Base-by-base conservation (phyloP, 75 land plant species). In the Pinus tabuliformis region DNA sequence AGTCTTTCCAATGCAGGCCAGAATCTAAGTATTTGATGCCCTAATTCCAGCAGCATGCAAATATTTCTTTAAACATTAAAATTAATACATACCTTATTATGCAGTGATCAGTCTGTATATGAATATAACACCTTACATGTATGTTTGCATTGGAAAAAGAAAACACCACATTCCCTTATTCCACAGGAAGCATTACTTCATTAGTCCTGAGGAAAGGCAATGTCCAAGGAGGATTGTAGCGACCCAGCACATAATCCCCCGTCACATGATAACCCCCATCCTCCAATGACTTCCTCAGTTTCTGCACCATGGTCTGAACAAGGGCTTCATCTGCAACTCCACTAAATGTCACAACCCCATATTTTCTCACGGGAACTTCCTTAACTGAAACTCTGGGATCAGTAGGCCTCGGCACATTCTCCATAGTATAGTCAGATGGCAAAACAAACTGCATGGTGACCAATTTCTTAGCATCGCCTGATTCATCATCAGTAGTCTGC, bases 161-260 rank as follows among this genome's bases (percentile, higher is more conserved):
- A 71, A 78, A 78, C 49, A 60, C 4, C 22, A 24, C 12, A 78
- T 17, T 11, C 70, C 12, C 56, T 83, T 83, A 94, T 79, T 90
- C 88, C 8, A 95, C 77, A 17, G 98, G 99, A 17, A 96, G 70
- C 93, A 96, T 87, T 68, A 96, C 80, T 76, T 96, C 99, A 78
- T 96, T 96, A 14, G 95, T 96, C 80, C 92, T 86, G 14, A 96
- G 81, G 12, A 83, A 78, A 12, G 95, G 88, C 66, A 92, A 73
- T 4, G 97, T 96, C 95, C 93, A 96, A 6, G 99, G 97, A 13
- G 97, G 99, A 77, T 96, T 96, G 74, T 88, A 96, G 78, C 95
- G 88, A 21, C 89, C 99, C 72, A 96, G 79, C 28, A 96, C 11
- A 58, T 80, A 82, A 20, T 90, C 85, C 16, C 97, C 99, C 18